Evolutionary conservation across 2,329 filamentous ascomycete species (phyloP).

Genomic region (Bipolaris sorokiniana): DNA sequence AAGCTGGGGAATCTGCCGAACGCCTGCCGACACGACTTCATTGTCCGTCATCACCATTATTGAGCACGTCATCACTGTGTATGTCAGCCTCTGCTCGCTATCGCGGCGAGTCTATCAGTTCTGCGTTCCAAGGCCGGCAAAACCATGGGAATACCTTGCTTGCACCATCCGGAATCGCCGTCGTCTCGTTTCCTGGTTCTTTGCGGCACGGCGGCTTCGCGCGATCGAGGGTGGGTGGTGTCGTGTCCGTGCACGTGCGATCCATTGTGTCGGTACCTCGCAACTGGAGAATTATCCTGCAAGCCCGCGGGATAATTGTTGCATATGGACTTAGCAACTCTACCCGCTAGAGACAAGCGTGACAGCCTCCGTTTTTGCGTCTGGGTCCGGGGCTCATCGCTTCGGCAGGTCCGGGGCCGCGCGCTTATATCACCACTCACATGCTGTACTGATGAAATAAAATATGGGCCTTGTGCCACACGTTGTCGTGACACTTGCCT

Average conservation of each 20-base stretch:
- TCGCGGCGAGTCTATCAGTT: not conserved
- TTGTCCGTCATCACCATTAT: not conserved
- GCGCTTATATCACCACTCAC: not conserved
- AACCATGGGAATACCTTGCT: not conserved
- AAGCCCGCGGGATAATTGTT: not conserved
- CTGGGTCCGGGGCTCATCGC: not conserved
- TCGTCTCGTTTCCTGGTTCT: not conserved
- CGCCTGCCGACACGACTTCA: conserved; percentile 2
- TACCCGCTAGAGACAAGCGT: not conserved
- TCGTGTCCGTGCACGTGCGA: not conserved
- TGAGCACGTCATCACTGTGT: not conserved
- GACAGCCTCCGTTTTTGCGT: not conserved
- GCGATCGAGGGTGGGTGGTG: not conserved
- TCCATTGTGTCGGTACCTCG: not conserved
- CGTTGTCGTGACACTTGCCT: not conserved
- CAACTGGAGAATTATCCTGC: not conserved
- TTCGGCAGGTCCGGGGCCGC: not conserved
- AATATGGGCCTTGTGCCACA: not conserved
- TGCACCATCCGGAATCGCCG: not conserved
- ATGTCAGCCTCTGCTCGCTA: not conserved
- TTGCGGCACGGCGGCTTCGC: not conserved
- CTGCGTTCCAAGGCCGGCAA: not conserved
- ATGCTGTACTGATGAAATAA: not conserved
- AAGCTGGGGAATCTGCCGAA: not conserved
- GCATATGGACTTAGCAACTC: not conserved